Base-by-base conservation (phyloP, 2,329 filamentous ascomycete species). In the Trichoderma brevicompactum region DNA sequence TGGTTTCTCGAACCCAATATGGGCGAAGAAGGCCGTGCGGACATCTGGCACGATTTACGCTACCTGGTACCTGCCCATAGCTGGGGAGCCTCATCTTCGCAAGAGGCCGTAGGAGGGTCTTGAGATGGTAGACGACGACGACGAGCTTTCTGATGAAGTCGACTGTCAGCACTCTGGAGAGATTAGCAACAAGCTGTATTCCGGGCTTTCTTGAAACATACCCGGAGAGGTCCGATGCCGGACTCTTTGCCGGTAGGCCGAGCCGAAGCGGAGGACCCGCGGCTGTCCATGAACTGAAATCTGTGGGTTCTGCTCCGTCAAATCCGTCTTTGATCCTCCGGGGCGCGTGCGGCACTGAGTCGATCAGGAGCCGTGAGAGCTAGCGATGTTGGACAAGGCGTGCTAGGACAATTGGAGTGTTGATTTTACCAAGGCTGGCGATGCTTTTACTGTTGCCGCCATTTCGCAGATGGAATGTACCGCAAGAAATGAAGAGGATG, bases 191-290 rank as follows among this genome's bases (percentile, higher is more conserved):
- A 34, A n/a, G 15, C 19, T 17, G 46, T 46, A 50, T 17, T 7
- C 59, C 48, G 48, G 59, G 38, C 12, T 10, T 34, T 36, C 19
- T 17, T 53, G 23, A 43, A 19, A 43, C 13, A 38, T 32, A 5
- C 12, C 48, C 54, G 40, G 41, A 28, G 54, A 34, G 7, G 38
- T 40, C 58, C 58, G 58, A 61, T 52, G 59, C 48, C 59, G 59
- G 48, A 53, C n/a, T 10, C 23, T 15, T 44, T 40, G 28, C 48
- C 59, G 59, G 59, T 13, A 3, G 8, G 7, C 59, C 59, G 59
- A 62, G 12, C 59, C 48, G 59, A 62, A 32, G 17, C 38, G 38
- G 23, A 53, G 41, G n/a, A 10, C n/a, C 23, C 28, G 23, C 46
- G 58, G 44, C 40, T 40, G 32, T 54, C 34, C 34, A 38, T 9